Evolutionary conservation across 1,139 yeast species (phyloP).

Genomic region (Kazachstania sp.): DNA sequence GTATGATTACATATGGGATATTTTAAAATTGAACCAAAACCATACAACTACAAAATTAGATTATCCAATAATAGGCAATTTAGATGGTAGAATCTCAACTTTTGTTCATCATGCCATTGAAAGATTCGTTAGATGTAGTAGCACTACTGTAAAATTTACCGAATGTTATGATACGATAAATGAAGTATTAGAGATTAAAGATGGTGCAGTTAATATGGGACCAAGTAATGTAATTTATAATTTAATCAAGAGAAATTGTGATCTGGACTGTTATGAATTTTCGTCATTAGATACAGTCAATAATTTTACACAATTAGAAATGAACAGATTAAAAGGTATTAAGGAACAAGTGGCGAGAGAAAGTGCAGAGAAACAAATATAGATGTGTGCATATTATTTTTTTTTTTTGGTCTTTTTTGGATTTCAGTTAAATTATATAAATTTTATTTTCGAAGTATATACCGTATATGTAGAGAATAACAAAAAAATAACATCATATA

Average conservation of each 20-base stretch:
- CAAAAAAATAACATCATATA: too few species aligned
- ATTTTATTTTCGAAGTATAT: too few species aligned
- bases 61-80: constrained; percentile 26
- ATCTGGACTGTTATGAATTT: constrained; percentile 18
- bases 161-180: constrained; percentile 27
- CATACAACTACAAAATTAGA: constrained; percentile 20
- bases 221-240: constrained; percentile 28
- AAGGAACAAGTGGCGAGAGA: not conserved
- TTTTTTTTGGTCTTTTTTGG: too few species aligned
- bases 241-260: constrained; percentile 23
- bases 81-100: constrained; percentile 25
- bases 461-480: too few species aligned
- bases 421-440: too few species aligned
- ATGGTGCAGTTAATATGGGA: constrained; percentile 24
- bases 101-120: constrained; percentile 28
- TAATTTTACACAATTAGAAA: constrained; percentile 12
- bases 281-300: constrained; percentile 22
- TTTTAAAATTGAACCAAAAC: constrained; percentile 22
- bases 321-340: constrained; percentile 1
- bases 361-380: not conserved
- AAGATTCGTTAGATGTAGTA: constrained; percentile 28
- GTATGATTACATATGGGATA: constrained; percentile 29
- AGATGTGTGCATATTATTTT: not conserved
- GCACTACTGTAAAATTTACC: constrained; percentile 29
- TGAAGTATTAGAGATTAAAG: constrained; percentile 5